Evolutionary conservation across 352 stramenopile species (phyloP).

Genomic region (Phytophthora pini): DNA sequence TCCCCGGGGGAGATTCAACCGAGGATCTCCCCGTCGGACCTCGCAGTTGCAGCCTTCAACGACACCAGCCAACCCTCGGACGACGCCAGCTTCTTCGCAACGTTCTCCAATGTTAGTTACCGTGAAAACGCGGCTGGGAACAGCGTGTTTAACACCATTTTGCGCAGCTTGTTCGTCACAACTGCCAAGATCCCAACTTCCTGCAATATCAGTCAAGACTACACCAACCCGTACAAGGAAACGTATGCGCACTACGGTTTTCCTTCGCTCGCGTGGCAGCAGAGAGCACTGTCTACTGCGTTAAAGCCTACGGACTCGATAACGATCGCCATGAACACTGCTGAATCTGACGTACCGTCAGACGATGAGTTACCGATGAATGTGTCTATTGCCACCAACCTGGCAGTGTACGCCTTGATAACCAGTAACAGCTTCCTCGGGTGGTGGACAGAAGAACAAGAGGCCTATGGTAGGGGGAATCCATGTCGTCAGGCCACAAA

Average conservation of each 20-base stretch:
- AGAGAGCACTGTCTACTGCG: too few species aligned
- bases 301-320: not conserved
- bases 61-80: slow-evolving; percentile 2
- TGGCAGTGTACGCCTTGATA: not conserved
- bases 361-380: not conserved
- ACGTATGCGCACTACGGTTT: not conserved
- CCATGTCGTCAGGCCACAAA: too few species aligned
- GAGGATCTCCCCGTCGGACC: slow-evolving; percentile 1
- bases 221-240: too few species aligned
- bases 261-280: not conserved
- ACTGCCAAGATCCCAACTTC: not conserved
- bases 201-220: not conserved
- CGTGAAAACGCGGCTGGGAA: slow-evolving; percentile 4
- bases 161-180: slow-evolving; percentile 4
- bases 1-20: slow-evolving; percentile 2
- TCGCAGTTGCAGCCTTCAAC: slow-evolving; percentile 6
- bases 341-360: not conserved
- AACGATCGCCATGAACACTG: not conserved
- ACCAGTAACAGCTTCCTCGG: not conserved
- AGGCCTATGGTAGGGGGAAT: too few species aligned
- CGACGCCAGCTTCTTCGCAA: slow-evolving; percentile 1
- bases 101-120: slow-evolving; percentile 8
- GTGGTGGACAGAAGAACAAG: too few species aligned
- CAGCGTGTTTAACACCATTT: slow-evolving; percentile 12
- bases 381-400: not conserved